These are phyloP conservation scores for Diaporthe australafricana DNA, from an alignment of 2,329 filamentous ascomycete genomes.

Conservation along the genomic window DNA sequence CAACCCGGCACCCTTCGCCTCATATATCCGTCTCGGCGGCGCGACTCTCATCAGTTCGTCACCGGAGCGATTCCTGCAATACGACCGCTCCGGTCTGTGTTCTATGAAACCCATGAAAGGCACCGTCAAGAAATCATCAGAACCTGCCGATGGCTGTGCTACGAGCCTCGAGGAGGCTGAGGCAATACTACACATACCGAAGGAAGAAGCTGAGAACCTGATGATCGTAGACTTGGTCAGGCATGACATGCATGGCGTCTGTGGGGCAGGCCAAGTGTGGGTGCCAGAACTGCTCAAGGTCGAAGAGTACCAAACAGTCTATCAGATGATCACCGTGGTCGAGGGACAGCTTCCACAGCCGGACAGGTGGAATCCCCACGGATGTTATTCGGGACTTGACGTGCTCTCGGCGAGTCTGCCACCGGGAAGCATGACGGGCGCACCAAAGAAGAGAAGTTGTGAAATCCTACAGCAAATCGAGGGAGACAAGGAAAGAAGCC, in stretches of 20 bases:
- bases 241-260: conserved; percentile 90
- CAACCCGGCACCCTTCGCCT: conserved; percentile 88
- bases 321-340: conserved; percentile 90
- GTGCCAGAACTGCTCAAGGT: conserved; percentile 86
- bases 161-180: conserved; percentile 77
- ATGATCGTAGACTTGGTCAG: conserved; percentile 99
- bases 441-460: conserved; percentile 92
- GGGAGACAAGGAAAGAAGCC: conserved; percentile 69
- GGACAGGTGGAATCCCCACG: conserved; percentile 30
- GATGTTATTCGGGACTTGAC: conserved; percentile 73
- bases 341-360: conserved; percentile 70
- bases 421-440: conserved; percentile 95
- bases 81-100: conserved; percentile 65
- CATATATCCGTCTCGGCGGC: conserved; percentile 77
- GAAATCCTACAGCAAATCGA: conserved; percentile 82
- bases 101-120: conserved; percentile 96
- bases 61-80: conserved; percentile 86
- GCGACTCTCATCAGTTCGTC: conserved; percentile 84
- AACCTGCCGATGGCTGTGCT: conserved; percentile 48
- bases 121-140: conserved; percentile 83
- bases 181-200: conserved; percentile 79
- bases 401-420: conserved; percentile 83
- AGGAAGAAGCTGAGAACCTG: conserved; percentile 94
- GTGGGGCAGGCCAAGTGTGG: conserved; percentile 76
- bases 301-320: conserved; percentile 92